Percentiles rank a stretch among this genome's conserved stretches.
Evolutionary conservation across 1,139 yeast genomes (phyloP).

Genomic region (Pichia sp.): DNA sequence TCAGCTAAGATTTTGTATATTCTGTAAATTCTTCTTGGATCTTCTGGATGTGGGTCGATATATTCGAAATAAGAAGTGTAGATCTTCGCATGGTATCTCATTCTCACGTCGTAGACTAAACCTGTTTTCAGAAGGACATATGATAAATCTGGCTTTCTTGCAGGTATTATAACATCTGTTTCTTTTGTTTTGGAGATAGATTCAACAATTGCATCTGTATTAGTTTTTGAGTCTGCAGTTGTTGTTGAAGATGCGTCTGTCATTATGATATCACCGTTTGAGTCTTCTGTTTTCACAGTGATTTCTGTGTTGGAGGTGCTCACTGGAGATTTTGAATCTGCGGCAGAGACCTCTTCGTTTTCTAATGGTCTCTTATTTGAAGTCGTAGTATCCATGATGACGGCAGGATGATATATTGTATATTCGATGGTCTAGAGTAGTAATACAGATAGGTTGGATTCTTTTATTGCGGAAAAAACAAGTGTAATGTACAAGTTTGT

Average conservation of each 20-base stretch:
- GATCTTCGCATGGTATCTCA: constrained; percentile 96
- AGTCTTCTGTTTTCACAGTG: constrained; percentile 1
- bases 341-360: neutral
- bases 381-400: neutral
- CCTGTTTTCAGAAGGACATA: constrained; percentile 87
- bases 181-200: neutral
- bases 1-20: constrained; percentile 93
- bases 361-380: constrained; percentile 9
- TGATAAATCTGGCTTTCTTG: constrained; percentile 46
- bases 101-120: constrained; percentile 90
- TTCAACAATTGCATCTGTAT: neutral
- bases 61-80: constrained; percentile 91
- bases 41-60: constrained; percentile 99
- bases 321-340: neutral
- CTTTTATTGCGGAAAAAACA: too few species aligned
- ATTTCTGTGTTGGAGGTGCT: neutral
- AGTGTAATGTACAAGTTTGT: too few species aligned
- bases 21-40: constrained; percentile 93
- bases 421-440: too few species aligned
- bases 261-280: constrained; percentile 10
- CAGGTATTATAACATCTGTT: constrained; percentile 21
- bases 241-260: neutral
- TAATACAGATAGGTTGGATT: too few species aligned
- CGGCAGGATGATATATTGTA: too few species aligned
- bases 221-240: neutral